Evolutionary conservation across 176 grass and related monocot species (phyloP).

Genomic region (Phoenix dactylifera): DNA sequence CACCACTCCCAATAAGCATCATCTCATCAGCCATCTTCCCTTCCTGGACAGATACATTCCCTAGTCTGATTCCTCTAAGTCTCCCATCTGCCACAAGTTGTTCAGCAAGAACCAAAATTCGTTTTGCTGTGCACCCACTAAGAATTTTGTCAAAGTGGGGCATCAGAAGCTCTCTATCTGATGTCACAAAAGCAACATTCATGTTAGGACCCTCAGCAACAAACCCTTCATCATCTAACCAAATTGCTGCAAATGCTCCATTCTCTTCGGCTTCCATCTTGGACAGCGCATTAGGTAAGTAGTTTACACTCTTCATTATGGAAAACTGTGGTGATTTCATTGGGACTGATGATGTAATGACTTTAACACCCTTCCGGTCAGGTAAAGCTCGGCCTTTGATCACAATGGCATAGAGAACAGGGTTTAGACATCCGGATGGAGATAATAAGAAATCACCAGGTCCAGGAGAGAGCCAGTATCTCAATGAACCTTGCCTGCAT

Average conservation of each 20-base stretch:
- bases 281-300: conserved; percentile 67
- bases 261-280: conserved; percentile 77
- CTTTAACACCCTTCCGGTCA: conserved; percentile 40
- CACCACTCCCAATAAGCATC: conserved; percentile 88
- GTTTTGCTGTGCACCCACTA: conserved; percentile 63
- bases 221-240: conserved; percentile 78
- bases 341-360: conserved; percentile 72
- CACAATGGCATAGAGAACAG: conserved; percentile 56
- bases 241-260: conserved; percentile 56
- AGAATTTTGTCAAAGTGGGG: conserved; percentile 74
- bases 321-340: conserved; percentile 72
- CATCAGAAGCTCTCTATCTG: conserved; percentile 48
- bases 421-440: conserved; percentile 44
- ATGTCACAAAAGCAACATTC: conserved; percentile 75
- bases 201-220: conserved; percentile 82
- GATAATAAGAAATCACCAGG: conserved; percentile 85
- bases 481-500: conserved; percentile 72
- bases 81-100: conserved; percentile 52
- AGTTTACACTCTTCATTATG: conserved; percentile 81
- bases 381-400: conserved; percentile 40
- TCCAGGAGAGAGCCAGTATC: conserved; percentile 84
- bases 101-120: conserved; percentile 48
- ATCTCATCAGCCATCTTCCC: conserved; percentile 59
- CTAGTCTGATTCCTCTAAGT: conserved; percentile 35
- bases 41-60: conserved; percentile 60